Evolutionary conservation across 1,284 basidiomycete species (phyloP).

Genomic region (Kalmanozyma brasiliensis): DNA sequence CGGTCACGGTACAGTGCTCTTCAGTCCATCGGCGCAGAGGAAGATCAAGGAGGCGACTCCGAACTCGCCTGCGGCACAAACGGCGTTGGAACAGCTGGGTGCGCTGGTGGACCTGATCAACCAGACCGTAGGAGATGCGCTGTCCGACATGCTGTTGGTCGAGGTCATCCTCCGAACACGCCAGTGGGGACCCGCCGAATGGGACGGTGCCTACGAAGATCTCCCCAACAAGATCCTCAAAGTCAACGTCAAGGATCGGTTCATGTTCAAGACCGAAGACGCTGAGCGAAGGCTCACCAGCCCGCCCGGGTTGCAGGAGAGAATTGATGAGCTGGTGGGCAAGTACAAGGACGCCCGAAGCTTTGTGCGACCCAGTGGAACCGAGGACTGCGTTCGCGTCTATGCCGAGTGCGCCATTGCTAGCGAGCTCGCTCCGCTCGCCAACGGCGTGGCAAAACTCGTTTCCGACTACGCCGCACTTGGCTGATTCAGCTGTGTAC

Average conservation of each 20-base stretch:
- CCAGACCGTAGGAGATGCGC: conserved; percentile 96
- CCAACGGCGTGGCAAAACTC: conserved; percentile 56
- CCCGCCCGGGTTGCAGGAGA: conserved; percentile 83
- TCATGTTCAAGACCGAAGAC: conserved; percentile 88
- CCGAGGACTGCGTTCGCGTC: conserved; percentile 96
- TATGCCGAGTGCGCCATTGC: conserved; percentile 89
- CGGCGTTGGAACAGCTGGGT: conserved; percentile 69
- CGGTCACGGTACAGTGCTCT: conserved; percentile 96
- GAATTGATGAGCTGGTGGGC: conserved; percentile 84
- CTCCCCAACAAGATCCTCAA: conserved; percentile 97
- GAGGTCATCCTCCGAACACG: conserved; percentile 86
- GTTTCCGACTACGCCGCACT: conserved; percentile 46
- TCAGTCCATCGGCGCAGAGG: conserved; percentile 73
- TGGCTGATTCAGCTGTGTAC: neutral
- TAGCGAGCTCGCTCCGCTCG: conserved; percentile 75
- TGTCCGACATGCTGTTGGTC: conserved; percentile 95
- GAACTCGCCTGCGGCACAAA: conserved; percentile 80
- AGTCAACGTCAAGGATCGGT: conserved; percentile 86
- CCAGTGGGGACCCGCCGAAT: conserved; percentile 74
- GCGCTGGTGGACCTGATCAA: conserved; percentile 88
- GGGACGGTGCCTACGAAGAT: conserved; percentile 94
- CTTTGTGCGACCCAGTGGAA: conserved; percentile 96
- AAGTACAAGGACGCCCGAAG: conserved; percentile 86
- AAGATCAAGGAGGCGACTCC: conserved; percentile 76
- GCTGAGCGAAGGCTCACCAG: conserved; percentile 88